Conservation (phyloP, 257 asterid genomes). For the Solanum chaucha region DNA sequence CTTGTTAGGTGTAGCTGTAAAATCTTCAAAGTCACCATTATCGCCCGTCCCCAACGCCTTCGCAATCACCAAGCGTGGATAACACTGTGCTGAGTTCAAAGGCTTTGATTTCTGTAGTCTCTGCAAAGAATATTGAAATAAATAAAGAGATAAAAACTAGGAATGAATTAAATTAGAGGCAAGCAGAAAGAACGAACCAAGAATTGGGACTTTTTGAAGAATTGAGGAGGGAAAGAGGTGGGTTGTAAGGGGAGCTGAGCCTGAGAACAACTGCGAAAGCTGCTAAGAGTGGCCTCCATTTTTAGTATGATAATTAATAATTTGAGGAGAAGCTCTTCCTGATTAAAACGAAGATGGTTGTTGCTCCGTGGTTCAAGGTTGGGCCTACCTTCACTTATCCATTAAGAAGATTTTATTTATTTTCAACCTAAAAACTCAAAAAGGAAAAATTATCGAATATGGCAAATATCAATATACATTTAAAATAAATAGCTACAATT, state of each 20-base stretch:
- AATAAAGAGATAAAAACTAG: not conserved
- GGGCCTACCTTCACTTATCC: not conserved
- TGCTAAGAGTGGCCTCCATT: slow-evolving; percentile 69
- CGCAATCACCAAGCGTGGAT: slow-evolving; percentile 13
- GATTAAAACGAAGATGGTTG: not conserved
- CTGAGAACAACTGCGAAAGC: slow-evolving; percentile 34
- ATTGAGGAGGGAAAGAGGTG: slow-evolving; percentile 31
- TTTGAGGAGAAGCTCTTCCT: not conserved
- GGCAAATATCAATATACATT: too few relatives aligned
- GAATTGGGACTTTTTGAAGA: slow-evolving; percentile 19
- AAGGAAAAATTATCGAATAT: too few relatives aligned
- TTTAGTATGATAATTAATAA: not conserved
- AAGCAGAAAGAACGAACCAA: slow-evolving; percentile 21
- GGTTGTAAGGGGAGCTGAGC: slow-evolving; percentile 34
- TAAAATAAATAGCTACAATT: too few relatives aligned
- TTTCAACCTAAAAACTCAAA: too few relatives aligned
- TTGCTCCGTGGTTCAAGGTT: not conserved
- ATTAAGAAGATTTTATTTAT: too few relatives aligned
- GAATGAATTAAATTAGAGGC: not conserved
- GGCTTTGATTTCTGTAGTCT: slow-evolving; percentile 39
- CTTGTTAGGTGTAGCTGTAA: slow-evolving; percentile 37
- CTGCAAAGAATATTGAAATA: not conserved
- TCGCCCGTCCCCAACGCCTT: slow-evolving; percentile 46
- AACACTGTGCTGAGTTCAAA: slow-evolving; percentile 19
- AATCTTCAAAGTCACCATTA: slow-evolving; percentile 33